These are phyloP conservation scores for Leishmania gerbilli DNA, from an alignment of 208 protist genomes.

Conservation along the genomic window DNA sequence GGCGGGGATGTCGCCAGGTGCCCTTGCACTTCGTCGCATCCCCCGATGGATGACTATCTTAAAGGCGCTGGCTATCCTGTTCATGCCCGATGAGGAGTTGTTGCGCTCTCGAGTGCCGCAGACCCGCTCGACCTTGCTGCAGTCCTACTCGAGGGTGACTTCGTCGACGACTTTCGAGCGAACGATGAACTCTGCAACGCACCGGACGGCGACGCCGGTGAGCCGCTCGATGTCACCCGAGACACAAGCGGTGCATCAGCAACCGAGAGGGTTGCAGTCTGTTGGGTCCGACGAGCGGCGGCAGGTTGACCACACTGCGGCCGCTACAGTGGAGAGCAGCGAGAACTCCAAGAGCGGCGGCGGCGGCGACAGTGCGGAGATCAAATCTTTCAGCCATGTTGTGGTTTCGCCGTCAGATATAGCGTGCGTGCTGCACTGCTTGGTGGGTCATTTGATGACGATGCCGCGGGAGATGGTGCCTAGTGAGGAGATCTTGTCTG, in stretches of 20 bases:
- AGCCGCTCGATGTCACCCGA: conserved; percentile 8
- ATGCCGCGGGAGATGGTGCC: conserved; percentile 36
- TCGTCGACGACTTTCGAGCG: conserved; percentile 9
- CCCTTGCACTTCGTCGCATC: conserved; percentile 44
- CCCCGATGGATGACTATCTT: conserved; percentile 44
- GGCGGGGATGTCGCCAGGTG: conserved; percentile 25
- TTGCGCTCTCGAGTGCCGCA: conserved; percentile 18
- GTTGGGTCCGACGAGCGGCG: neutral
- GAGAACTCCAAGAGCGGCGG: neutral
- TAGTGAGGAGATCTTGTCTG: conserved; percentile 27
- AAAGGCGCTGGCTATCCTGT: conserved; percentile 65
- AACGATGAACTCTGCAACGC: neutral
- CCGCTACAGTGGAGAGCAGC: neutral
- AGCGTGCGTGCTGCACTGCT: conserved; percentile 63
- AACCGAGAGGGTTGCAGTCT: neutral
- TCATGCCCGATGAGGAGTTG: conserved; percentile 50
- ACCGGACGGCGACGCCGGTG: neutral
- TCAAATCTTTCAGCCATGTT: conserved; percentile 44
- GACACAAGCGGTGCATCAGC: neutral
- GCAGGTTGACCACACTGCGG: neutral
- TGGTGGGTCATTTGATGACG: conserved; percentile 69
- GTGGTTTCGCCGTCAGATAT: conserved; percentile 68
- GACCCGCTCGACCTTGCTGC: conserved; percentile 22
- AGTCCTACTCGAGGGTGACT: conserved; percentile 20
- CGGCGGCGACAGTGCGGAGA: conserved; percentile 2